Conservation (phyloP, 495 filamentous ascomycete species). For the Daldinia loculata region DNA sequence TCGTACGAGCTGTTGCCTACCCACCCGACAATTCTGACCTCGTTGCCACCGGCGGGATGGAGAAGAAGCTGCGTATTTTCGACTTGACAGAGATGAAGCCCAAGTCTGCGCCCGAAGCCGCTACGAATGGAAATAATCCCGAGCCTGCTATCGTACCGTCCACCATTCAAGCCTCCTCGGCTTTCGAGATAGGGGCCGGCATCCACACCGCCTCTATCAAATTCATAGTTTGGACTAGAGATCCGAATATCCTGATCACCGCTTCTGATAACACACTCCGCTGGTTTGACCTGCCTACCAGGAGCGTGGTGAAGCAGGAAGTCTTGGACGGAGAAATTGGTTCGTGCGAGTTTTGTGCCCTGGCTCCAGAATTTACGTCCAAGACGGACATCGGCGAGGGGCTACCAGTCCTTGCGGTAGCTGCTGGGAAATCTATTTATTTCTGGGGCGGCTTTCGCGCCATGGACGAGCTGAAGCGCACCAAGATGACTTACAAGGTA, state of each 20-base stretch:
- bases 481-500: conserved; percentile 80
- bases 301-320: conserved; percentile 74
- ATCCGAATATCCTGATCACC: conserved; percentile 87
- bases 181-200: conserved; percentile 86
- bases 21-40: conserved; percentile 80
- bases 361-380: conserved; percentile 52
- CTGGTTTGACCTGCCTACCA: conserved; percentile 90
- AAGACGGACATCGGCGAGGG: conserved; percentile 62
- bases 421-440: conserved; percentile 89
- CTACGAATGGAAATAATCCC: conserved; percentile 23
- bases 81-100: conserved; percentile 70
- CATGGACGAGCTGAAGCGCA: conserved; percentile 75
- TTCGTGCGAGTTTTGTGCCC: conserved; percentile 83
- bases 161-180: conserved; percentile 58
- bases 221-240: conserved; percentile 88
- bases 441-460: conserved; percentile 84
- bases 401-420: conserved; percentile 66
- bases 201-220: conserved; percentile 89
- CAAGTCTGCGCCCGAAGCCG: conserved; percentile 24
- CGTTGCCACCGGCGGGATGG: conserved; percentile 87
- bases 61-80: conserved; percentile 96
- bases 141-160: conserved; percentile 44
- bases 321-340: conserved; percentile 82
- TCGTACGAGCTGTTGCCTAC: conserved; percentile 92
- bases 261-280: conserved; percentile 89